These are phyloP conservation scores for Aquilaria agallochum DNA, from an alignment of 441 rosid genomes.

Conservation along the genomic window DNA sequence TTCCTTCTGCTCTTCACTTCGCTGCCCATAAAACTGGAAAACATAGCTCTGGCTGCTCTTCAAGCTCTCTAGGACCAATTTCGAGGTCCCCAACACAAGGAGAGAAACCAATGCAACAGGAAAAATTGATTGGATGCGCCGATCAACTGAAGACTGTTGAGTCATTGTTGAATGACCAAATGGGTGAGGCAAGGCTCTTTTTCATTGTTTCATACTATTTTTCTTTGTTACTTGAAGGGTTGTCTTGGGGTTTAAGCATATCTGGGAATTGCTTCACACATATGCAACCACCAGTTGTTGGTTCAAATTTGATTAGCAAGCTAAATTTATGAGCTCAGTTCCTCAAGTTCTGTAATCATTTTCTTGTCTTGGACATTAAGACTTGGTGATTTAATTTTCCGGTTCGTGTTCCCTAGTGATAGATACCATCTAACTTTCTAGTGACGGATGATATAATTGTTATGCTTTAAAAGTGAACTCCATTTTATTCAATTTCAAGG, in stretches of 20 bases:
- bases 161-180: slow-evolving; percentile 19
- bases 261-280: slow-evolving; percentile 4
- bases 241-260: slow-evolving; percentile 39
- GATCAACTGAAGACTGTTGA: slow-evolving; percentile 26
- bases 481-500: too few species aligned
- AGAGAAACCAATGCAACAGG: slow-evolving; percentile 49
- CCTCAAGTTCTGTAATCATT: too few species aligned
- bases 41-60: slow-evolving; percentile 41
- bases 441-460: too few species aligned
- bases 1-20: slow-evolving; percentile 14
- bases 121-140: slow-evolving; percentile 47
- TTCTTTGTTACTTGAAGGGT: slow-evolving; percentile 11
- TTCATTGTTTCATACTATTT: slow-evolving; percentile 13
- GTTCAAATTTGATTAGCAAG: slow-evolving; percentile 15
- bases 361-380: not conserved
- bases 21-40: slow-evolving; percentile 25
- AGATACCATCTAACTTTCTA: too few species aligned
- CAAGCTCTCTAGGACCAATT: slow-evolving; percentile 49
- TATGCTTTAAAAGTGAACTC: too few species aligned
- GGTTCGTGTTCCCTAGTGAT: too few species aligned
- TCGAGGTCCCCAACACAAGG: slow-evolving; percentile 46
- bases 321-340: not conserved
- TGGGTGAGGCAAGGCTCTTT: not conserved
- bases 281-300: slow-evolving; percentile 50
- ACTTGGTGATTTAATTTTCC: too few species aligned